Conservation (phyloP, 306 rosid genomes). For the Sphenostylis stenocarpa region DNA sequence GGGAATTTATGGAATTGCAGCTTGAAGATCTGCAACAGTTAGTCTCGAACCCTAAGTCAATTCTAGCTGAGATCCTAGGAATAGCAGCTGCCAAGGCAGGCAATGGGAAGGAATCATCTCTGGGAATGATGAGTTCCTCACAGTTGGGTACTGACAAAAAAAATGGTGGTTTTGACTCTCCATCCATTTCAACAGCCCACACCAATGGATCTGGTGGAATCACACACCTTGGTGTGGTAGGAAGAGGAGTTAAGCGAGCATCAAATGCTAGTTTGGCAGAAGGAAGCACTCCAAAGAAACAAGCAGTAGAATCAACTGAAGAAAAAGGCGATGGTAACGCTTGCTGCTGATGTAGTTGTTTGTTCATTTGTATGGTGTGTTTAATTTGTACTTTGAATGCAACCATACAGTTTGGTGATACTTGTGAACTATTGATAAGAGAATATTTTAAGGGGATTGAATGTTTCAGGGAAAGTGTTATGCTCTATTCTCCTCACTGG, state of each 20-base stretch:
- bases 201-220: constrained; percentile 74
- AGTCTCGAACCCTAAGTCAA: constrained; percentile 69
- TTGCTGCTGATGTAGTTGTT: constrained; percentile 51
- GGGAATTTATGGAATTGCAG: constrained; percentile 50
- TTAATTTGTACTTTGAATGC: constrained; percentile 30
- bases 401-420: constrained; percentile 11
- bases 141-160: constrained; percentile 59
- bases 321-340: constrained; percentile 53
- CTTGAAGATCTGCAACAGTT: constrained; percentile 93
- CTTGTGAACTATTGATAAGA: constrained; percentile 19
- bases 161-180: constrained; percentile 75
- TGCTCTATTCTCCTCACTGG: constrained; percentile 4
- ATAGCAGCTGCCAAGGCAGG: constrained; percentile 60
- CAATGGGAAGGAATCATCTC: constrained; percentile 47
- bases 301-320: constrained; percentile 54
- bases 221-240: constrained; percentile 95
- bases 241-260: constrained; percentile 93
- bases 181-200: constrained; percentile 83
- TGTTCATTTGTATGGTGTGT: constrained; percentile 23
- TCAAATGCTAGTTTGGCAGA: constrained; percentile 50
- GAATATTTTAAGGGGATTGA: not conserved
- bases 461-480: constrained; percentile 8
- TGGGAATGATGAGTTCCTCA: constrained; percentile 53
- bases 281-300: constrained; percentile 61
- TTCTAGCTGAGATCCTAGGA: constrained; percentile 75